phyloP scores from a whole-genome alignment of 495 filamentous ascomycete genomes.

The Mytilinidion resinicola region DNA sequence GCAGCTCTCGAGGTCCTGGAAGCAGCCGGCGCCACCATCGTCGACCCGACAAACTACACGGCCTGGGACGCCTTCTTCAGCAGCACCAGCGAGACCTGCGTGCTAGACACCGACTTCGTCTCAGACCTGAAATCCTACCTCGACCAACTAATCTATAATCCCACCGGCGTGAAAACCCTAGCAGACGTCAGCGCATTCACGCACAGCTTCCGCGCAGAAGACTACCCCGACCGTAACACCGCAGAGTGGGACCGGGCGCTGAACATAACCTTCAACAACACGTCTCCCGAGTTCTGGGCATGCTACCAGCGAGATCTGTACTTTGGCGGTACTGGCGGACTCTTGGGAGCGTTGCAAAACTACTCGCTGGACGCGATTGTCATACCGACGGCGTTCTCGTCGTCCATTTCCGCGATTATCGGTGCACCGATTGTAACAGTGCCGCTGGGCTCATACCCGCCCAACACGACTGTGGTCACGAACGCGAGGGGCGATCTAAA shows the following conservation, averaged over 20 bases:
- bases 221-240: slow-evolving; percentile 47
- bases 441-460: slow-evolving; percentile 47
- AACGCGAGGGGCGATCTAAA: slow-evolving; percentile 41
- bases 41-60: slow-evolving; percentile 50
- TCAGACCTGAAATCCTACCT: slow-evolving; percentile 33
- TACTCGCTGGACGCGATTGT: slow-evolving; percentile 48
- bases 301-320: slow-evolving; percentile 39
- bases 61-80: slow-evolving; percentile 33
- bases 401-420: slow-evolving; percentile 43
- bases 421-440: slow-evolving; percentile 49
- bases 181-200: slow-evolving; percentile 42
- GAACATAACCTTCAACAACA: slow-evolving; percentile 32
- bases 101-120: slow-evolving; percentile 38
- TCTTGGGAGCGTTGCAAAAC: slow-evolving; percentile 44
- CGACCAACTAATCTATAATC: slow-evolving; percentile 38
- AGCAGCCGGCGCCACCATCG: slow-evolving; percentile 46
- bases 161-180: slow-evolving; percentile 34
- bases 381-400: slow-evolving; percentile 42
- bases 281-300: slow-evolving; percentile 32
- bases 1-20: slow-evolving; percentile 38
- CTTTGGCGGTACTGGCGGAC: slow-evolving; percentile 44
- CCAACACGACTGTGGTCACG: slow-evolving; percentile 38
- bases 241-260: slow-evolving; percentile 43
- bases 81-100: slow-evolving; percentile 23
- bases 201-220: slow-evolving; percentile 40